Conservation (phyloP, 352 stramenopile species). For the Phytophthora lateralis region DNA sequence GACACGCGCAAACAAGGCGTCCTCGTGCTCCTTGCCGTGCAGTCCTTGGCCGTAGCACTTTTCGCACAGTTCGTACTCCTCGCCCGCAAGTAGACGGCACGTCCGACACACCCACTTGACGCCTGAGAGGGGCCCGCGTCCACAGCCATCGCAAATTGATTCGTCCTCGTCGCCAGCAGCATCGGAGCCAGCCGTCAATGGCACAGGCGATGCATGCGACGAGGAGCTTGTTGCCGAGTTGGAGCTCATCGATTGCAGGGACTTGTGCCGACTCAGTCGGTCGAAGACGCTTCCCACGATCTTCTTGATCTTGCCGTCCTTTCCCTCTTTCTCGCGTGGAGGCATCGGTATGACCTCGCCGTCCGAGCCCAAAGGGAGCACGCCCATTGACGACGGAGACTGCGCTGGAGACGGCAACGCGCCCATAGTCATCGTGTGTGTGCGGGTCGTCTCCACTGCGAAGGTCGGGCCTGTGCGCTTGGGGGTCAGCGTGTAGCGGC, state of each 20-base stretch:
- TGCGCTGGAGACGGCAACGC: conserved; percentile 40
- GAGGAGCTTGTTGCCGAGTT: conserved; percentile 16
- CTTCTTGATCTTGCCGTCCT: conserved; percentile 82
- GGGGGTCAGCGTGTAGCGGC: conserved; percentile 45
- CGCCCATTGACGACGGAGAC: conserved; percentile 30
- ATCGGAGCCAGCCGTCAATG: conserved; percentile 17
- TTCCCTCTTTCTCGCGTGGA: conserved; percentile 33
- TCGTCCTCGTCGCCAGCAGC: conserved; percentile 48
- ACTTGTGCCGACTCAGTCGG: conserved; percentile 70
- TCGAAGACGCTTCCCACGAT: conserved; percentile 77
- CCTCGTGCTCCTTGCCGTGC: conserved; percentile 72
- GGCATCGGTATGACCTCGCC: conserved; percentile 30
- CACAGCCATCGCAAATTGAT: conserved; percentile 70
- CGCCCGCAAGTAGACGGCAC: conserved; percentile 49
- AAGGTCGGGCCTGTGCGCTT: conserved; percentile 38
- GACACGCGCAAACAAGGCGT: conserved; percentile 66
- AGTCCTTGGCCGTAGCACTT: conserved; percentile 79
- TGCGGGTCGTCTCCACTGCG: conserved; percentile 37
- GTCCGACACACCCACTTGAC: conserved; percentile 75
- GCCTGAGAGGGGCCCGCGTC: conserved; percentile 50
- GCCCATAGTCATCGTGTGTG: conserved; percentile 40
- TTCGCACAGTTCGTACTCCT: conserved; percentile 69
- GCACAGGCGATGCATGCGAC: conserved; percentile 28
- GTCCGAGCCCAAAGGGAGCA: conserved; percentile 27
- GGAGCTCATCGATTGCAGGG: conserved; percentile 38